Base-by-base conservation (phyloP, 768 basidiomycete genomes). In the Agrocybe praecox region DNA sequence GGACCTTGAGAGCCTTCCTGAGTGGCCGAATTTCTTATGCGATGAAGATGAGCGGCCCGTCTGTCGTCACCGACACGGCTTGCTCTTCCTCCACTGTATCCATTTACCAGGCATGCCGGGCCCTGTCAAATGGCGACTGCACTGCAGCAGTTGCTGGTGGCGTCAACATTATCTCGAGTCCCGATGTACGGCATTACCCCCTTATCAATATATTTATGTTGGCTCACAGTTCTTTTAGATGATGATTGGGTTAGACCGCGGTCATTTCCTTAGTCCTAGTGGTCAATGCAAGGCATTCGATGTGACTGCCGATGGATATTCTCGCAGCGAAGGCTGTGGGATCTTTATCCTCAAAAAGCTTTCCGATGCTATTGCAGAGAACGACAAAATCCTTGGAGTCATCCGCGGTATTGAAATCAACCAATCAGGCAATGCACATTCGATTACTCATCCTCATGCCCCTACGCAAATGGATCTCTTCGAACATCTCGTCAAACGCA, bases 211-310 rank as follows among this genome's bases (percentile, higher is more conserved):
- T 52, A 23, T 42, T 24, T 11, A n/a, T 33, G 47, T 52, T 18
- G 49, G 26, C 18, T 42, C 21, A 33, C 46, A 12, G 26, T 52
- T 32, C 22, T 59, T 56, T 8, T 60, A 90, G 89, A 86, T 87
- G 83, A 87, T 84, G 59, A 65, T 87, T 15, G 88, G 87, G 23
- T 74, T 91, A 2, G 86, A 88, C 57, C 78, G 82, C 23, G 88
- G 81, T 0, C 87, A 88, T 63, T 90, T 91, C 65, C 70, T 91
- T 46, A 85, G 79, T 62, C 79, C 82, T 0, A 81, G 83, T 0
- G 88, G 88, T 5, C 84, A 86, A 64, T 89, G 87, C 69, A 89
- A 83, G 60, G 69, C 87, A 0, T 90, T 90, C 65, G 89, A 90
- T 57, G 83, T 81, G 1, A 77, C 82, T 2, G 90, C 89, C 0